Conservation (phyloP, 495 filamentous ascomycete species). For the Chaetomium tenue region DNA sequence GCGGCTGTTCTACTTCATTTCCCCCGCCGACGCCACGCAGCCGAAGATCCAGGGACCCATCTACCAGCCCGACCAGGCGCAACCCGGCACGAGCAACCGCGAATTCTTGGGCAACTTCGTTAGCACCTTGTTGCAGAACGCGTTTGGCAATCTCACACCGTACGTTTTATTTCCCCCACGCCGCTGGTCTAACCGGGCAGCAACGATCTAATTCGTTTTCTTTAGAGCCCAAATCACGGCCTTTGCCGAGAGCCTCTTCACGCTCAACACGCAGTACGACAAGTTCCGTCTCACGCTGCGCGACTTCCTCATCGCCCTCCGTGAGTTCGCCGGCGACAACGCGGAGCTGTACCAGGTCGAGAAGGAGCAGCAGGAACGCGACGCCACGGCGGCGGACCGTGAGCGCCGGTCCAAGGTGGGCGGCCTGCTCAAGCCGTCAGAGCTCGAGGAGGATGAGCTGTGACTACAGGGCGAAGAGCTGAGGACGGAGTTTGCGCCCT, state of each 20-base stretch:
- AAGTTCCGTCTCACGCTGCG: slow-evolving; percentile 38
- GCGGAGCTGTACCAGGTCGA: slow-evolving; percentile 95
- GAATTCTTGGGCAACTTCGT: slow-evolving; percentile 88
- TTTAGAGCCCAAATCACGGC: slow-evolving; percentile 77
- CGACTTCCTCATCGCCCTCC: slow-evolving; percentile 95
- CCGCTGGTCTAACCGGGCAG: not conserved
- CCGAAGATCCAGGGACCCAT: slow-evolving; percentile 90
- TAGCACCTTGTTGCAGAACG: slow-evolving; percentile 77
- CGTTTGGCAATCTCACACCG: slow-evolving; percentile 90
- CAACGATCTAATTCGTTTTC: slow-evolving; percentile 38
- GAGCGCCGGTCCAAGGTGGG: slow-evolving; percentile 89
- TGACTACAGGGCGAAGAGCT: slow-evolving; percentile 75
- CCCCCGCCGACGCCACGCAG: slow-evolving; percentile 56
- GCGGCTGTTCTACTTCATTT: slow-evolving; percentile 92
- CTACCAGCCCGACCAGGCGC: slow-evolving; percentile 77
- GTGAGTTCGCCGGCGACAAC: slow-evolving; percentile 91
- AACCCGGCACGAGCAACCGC: slow-evolving; percentile 76
- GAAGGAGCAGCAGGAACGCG: slow-evolving; percentile 77
- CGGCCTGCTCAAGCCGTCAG: slow-evolving; percentile 86
- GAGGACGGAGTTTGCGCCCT: slow-evolving; percentile 56
- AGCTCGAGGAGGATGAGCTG: slow-evolving; percentile 92
- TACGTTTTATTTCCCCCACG: slow-evolving; percentile 47
- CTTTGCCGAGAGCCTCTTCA: slow-evolving; percentile 50
- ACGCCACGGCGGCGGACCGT: slow-evolving; percentile 75
- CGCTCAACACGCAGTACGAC: slow-evolving; percentile 31